Conservation (phyloP, 2,329 filamentous ascomycete genomes). For the Chaetomium sp. region DNA sequence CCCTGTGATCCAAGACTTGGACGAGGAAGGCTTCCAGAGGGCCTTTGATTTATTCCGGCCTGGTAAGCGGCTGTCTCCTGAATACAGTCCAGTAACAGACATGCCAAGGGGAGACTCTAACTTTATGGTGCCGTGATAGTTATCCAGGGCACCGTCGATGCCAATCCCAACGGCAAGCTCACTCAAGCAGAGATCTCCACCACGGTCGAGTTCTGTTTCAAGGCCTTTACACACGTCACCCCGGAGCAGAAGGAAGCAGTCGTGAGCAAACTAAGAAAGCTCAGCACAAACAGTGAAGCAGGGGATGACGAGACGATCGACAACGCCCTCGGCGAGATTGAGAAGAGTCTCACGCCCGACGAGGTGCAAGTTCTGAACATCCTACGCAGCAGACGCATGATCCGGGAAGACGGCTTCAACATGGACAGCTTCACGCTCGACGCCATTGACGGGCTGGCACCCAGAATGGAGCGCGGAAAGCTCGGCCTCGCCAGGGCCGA, state of each 20-base stretch:
- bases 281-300: not conserved
- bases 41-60: slow-evolving; percentile 6
- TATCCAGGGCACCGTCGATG: slow-evolving; percentile 2
- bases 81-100: not conserved
- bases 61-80: not conserved
- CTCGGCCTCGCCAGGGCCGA: not conserved
- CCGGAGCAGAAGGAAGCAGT: slow-evolving; percentile 4
- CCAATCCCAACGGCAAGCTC: not conserved
- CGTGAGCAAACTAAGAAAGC: not conserved
- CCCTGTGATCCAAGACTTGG: not conserved
- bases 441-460: slow-evolving; percentile 1
- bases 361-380: not conserved
- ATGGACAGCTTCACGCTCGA: slow-evolving; percentile 9
- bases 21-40: slow-evolving; percentile 4
- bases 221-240: not conserved
- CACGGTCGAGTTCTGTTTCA: slow-evolving; percentile 7
- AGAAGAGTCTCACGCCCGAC: not conserved
- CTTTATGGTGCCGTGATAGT: not conserved
- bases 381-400: slow-evolving; percentile 1
- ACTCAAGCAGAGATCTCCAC: not conserved
- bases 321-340: not conserved
- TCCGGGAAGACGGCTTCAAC: slow-evolving; percentile 3
- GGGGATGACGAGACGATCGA: not conserved
- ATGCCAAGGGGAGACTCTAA: not conserved
- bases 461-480: not conserved